Base-by-base conservation (phyloP, 2,329 filamentous ascomycete species). In the Penicillium sp. region DNA sequence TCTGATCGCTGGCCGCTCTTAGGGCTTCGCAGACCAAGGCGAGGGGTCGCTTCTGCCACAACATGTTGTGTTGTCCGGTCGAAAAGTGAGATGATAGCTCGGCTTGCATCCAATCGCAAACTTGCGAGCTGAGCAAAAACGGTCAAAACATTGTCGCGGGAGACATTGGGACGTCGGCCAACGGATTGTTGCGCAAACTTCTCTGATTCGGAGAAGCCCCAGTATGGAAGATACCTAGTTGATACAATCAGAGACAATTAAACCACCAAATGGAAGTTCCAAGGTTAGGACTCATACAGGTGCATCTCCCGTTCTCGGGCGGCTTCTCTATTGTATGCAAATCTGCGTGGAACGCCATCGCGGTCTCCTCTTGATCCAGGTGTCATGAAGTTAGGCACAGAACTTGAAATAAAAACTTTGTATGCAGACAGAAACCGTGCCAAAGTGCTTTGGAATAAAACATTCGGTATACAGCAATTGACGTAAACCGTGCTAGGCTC, bases 81-180 rank as follows among this genome's bases (percentile, higher is more conserved):
- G 40, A 73, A 70, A 1, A 73, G 62, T 4, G 68, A 70, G 22
- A 73, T 71, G 4, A 71, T 35, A 9, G 66, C 65, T 24, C 69
- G 60, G 35, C 60, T 55, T 7, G 65, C 64, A 18, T 67, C 24
- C 44, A 72, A 58, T 22, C 68, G 61, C 13, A 73, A 49, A 22
- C 65, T 62, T 7, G 64, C 67, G 11, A 73, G 58, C 50, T 73
- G 70, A 2, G 70, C 70, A 37, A 73, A 66, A 13, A 63, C 65
- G 3, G 69, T 71, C 27, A 68, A 35, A 22, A 64, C 65, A 50
- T 61, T 65, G 50, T 68, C 66, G 35, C 61, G 62, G 24, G 64
- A 65, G 31, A 58, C 55, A 51, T 64, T 64, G 4, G 64, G 64
- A 18, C 31, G 33, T 5, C 27, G 39, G 16, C 62, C 62, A 22